Evolutionary conservation across 2,329 filamentous ascomycete species (phyloP), one percentile per base, ranked within the genome.

Genomic region (Cladophialophora chaetospira): DNA sequence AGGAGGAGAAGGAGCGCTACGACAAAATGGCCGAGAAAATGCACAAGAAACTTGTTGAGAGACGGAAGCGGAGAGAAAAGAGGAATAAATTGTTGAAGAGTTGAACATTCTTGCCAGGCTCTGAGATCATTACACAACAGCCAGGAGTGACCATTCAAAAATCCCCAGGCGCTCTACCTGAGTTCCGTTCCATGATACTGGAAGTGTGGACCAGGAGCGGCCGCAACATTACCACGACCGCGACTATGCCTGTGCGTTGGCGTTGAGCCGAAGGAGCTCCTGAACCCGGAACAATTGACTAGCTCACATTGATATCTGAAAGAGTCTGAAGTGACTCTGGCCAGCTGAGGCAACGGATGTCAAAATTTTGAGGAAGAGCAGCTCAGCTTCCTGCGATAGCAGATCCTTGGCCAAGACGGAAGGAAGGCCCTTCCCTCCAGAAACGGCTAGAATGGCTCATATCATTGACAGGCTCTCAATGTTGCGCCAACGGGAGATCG

Each of bases 21-120:
- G 90, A 91, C 73, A 90, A 92, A 79, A 84, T 99, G 84, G 93
- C 91, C 17, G 90, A 91, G 77, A 97, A 94, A 79, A 97, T 99
- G 94, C 93, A 97, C 78, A 86, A 84, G 75, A 97, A 96, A 82
- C 83, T 92, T 60, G 88, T 97, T 10, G 94, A 99, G 76, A 84
- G 94, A 67, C 75, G 96, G 74, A 96, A 91, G 86, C 84, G 92
- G 70, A 89, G 91, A 74, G 94, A 99, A 80, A 97, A 97, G 86
- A 86, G 94, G 71, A 99, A 66, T 35, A 66, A 66, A 42, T 38
- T 66, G 46, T 38, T 66, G 56, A 65, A 65, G 26, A 66, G 64
- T 38, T 66, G 61, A 60, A 44, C 5, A 23, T n/a, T 40, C 26
- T 33, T 26, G n/a, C n/a, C 38, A 10, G 2, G 11, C 13, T 36